A percentile compares a stretch with the other conserved stretches of the same genome.
These are phyloP conservation scores for Annulohypoxylon bovei DNA, from an alignment of 495 filamentous ascomycete genomes.

Conservation along the genomic window DNA sequence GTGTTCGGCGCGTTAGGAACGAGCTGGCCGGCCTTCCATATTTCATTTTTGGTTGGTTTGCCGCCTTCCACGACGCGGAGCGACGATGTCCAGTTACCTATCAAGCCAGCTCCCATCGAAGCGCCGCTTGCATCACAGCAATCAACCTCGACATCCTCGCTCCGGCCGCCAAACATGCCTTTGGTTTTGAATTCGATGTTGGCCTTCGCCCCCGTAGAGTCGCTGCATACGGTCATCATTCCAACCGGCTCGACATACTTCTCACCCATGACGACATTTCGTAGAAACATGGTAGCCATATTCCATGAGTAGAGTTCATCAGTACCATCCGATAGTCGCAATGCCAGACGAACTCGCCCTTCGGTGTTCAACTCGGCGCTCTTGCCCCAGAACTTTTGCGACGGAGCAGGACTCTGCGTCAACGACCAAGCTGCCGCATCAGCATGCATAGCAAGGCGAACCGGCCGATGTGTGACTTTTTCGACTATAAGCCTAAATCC, in stretches of 20 bases:
- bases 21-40: constrained; percentile 82
- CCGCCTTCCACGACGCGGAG: constrained; percentile 70
- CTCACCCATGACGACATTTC: constrained; percentile 97
- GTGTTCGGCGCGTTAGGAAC: constrained; percentile 78
- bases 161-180: constrained; percentile 95
- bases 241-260: constrained; percentile 98
- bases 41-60: constrained; percentile 63
- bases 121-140: constrained; percentile 71
- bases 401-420: constrained; percentile 83
- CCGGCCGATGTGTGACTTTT: constrained; percentile 91
- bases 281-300: constrained; percentile 84
- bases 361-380: constrained; percentile 92
- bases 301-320: constrained; percentile 87
- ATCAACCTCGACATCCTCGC: constrained; percentile 86
- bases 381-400: constrained; percentile 99
- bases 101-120: constrained; percentile 68
- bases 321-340: constrained; percentile 67
- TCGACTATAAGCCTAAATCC: constrained; percentile 90
- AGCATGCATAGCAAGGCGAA: constrained; percentile 91
- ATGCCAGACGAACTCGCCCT: constrained; percentile 77
- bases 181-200: constrained; percentile 87
- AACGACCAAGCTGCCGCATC: constrained; percentile 86
- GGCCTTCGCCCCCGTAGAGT: constrained; percentile 81
- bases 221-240: constrained; percentile 81
- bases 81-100: constrained; percentile 84